Evolutionary conservation across 768 basidiomycete species (phyloP), one percentile per base, ranked within the genome.

Genomic region (Rhodotorula diobovata): DNA sequence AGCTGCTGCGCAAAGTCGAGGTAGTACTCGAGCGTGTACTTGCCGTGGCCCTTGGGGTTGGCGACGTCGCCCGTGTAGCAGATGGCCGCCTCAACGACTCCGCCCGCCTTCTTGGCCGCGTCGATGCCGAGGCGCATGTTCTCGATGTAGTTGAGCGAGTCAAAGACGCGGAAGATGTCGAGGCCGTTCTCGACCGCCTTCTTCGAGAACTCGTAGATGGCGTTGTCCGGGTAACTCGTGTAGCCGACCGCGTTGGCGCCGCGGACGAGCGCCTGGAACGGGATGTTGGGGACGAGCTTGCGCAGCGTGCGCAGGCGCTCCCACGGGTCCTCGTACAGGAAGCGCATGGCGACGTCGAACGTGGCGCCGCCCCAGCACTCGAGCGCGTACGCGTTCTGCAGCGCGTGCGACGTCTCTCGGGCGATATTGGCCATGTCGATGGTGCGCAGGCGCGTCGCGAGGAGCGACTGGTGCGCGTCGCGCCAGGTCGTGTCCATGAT

Each of bases 311-410:
- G 88, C 82, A 99, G 83, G 75, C 96, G 88, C 80, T 98, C 96
- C 96, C 96, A 99, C 76, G 96, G 96, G 81, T 99, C 96, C 81
- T 99, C 96, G 80, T 99, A 98, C 80, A 99, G 82, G 89, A 99
- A 98, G 57, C 95, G 89, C 93, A 97, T 96, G 34, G 95, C 90
- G 61, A 99, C 95, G 81, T 98, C 95, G 79, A 99, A 99, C 5
- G 96, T 98, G 48, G 95, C 94, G 28, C 77, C 77, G 78, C 96
- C 96, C 96, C 96, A 99, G 84, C 94, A 97, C 80, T 99, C 96
- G 73, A 99, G 82, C 80, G 90, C 90, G 83, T 92, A 99, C 15
- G 96, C 91, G 79, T 98, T 98, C 35, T 91, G 87, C 54, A 99
- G 85, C 3, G 95, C 95, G 80, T 90, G 89, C 79, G 90, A 91